Base-by-base conservation (phyloP, 2,329 filamentous ascomycete genomes). In the Epichloe hybrida region DNA sequence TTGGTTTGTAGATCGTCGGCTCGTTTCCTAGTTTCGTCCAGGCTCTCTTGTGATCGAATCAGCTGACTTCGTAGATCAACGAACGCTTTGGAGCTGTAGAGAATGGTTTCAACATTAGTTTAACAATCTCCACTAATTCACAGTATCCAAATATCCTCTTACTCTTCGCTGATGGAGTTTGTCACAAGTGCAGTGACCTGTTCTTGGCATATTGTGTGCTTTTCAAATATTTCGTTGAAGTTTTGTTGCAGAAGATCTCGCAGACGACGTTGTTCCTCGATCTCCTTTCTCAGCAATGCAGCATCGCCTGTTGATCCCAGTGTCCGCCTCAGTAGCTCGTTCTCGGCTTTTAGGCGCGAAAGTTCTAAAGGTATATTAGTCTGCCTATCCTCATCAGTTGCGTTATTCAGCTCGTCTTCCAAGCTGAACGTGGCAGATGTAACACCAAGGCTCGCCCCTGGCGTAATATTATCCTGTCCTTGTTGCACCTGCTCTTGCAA, bases 321-420 rank as follows among this genome's bases (percentile, higher is more conserved):
- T 47, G 72, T 78, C 54, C 71, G 76, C 53, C 75, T 74, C 12
- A 83, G 66, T 7, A 83, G 62, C 37, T 75, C 72, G 57, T 81
- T 82, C 62, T 84, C 81, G 5, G 80, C 76, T 59, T 76, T 79
- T 46, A 84, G 66, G 36, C 80, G 73, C 34, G 77, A 77, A 21
- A 80, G 61, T 59, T 80, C 76, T 17, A 79, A 63, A 11, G 71
- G 69, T 46, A 76, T 64, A 49, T 69, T 70, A 11, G 64, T 60
- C 12, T 66, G 63, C 12, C 55, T 59, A 38, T 65, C 64, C 5
- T 69, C 66, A 52, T 69, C 67, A 40, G 62, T 61, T 23, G 74
- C 72, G 52, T 70, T 70, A 48, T 77, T 74, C 4, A 84, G 69
- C 61, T 84, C 80, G 53, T 82, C 75, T 62, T 81, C 79, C 8